Percentiles rank a stretch among this genome's conserved stretches.
Evolutionary conservation across 176 grass and related monocot species (phyloP).

Genomic region (Sorghum bicolor): DNA sequence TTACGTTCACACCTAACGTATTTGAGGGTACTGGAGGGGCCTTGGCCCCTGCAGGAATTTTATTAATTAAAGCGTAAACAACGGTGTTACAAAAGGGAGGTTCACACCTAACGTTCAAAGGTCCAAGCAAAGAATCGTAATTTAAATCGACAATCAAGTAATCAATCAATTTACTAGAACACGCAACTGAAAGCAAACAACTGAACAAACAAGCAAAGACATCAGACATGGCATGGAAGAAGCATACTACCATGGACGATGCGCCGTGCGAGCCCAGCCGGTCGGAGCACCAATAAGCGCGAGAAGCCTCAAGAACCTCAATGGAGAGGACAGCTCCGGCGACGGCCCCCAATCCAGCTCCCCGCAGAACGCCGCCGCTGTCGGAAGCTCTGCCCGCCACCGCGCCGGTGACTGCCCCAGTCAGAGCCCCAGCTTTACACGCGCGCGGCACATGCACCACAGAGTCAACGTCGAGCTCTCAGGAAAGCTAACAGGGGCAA

Average conservation of each 20-base stretch:
- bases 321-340: slow-evolving; percentile 71
- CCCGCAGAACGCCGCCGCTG: slow-evolving; percentile 58
- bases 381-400: slow-evolving; percentile 67
- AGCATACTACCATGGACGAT: slow-evolving; percentile 65
- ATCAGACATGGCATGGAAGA: background rate
- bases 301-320: slow-evolving; percentile 70
- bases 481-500: background rate
- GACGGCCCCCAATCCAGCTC: slow-evolving; percentile 62
- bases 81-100: too few species aligned
- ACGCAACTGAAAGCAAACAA: background rate
- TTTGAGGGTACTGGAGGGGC: too few species aligned
- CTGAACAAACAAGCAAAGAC: background rate
- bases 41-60: too few species aligned
- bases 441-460: background rate
- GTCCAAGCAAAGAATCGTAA: background rate
- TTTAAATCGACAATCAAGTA: background rate
- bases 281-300: slow-evolving; percentile 71
- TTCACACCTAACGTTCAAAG: background rate
- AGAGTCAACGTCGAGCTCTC: slow-evolving; percentile 14
- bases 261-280: slow-evolving; percentile 32
- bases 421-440: slow-evolving; percentile 56
- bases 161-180: background rate
- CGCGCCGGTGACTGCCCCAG: slow-evolving; percentile 61
- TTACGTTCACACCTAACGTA: background rate
- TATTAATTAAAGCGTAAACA: too few species aligned